Evolutionary conservation across 768 basidiomycete species (phyloP).

Genomic region (Lanmaoa rubissima): DNA sequence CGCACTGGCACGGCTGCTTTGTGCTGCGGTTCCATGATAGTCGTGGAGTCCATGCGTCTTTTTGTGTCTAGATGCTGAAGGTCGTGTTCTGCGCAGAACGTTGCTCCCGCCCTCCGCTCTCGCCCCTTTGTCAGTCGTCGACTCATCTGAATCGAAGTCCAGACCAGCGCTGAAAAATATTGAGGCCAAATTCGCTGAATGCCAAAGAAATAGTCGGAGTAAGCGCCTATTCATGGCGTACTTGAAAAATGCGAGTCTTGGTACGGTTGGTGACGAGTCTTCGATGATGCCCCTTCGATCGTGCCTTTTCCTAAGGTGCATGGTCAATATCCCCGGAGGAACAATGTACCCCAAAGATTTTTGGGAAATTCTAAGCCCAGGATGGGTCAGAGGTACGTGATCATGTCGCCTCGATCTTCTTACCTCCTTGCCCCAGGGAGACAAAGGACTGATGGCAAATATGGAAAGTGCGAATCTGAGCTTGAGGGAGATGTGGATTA

Average conservation of each 20-base stretch:
- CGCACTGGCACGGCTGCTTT: constrained; percentile 77
- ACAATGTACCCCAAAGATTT: not conserved
- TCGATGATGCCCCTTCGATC: not conserved
- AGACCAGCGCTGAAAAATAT: not conserved
- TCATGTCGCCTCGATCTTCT: not conserved
- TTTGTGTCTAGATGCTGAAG: not conserved
- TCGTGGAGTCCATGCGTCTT: constrained; percentile 49
- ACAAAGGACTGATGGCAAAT: not conserved
- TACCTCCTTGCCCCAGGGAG: not conserved
- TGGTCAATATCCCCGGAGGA: constrained; percentile 7
- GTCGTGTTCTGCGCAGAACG: constrained; percentile 11
- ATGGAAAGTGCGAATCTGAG: constrained; percentile 3
- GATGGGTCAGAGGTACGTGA: constrained; percentile 7
- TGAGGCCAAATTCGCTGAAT: not conserved
- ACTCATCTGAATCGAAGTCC: not conserved
- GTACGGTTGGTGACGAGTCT: not conserved
- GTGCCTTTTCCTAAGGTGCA: not conserved
- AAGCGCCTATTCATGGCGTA: not conserved
- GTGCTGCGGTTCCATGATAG: constrained; percentile 68
- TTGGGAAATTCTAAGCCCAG: not conserved
- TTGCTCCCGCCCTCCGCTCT: not conserved
- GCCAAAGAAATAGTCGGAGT: not conserved
- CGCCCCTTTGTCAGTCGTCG: not conserved
- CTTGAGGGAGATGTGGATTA: not conserved
- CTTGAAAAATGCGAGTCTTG: not conserved